Percentiles rank a stretch among this genome's conserved stretches.
These are phyloP conservation scores for Entomortierella lignicola DNA, from an alignment of 192 early-diverging fungal species.

Conservation along the genomic window DNA sequence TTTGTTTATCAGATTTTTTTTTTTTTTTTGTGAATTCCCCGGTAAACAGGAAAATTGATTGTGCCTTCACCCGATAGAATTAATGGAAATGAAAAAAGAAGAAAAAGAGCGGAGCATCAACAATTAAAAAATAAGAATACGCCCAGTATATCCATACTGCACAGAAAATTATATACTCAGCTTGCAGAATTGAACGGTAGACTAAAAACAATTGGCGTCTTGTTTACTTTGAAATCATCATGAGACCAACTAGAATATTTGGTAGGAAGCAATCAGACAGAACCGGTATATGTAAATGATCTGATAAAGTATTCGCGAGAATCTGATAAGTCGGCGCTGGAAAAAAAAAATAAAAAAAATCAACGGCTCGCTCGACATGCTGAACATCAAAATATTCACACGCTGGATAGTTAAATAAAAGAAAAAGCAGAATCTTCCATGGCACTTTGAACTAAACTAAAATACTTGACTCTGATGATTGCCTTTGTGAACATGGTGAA, in stretches of 20 bases:
- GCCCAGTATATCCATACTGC: too few species aligned
- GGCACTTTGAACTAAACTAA: not conserved
- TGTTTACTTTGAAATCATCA: too few species aligned
- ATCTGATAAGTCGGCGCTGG: conserved; percentile 10
- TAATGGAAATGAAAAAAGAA: conserved; percentile 3
- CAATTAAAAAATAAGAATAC: too few species aligned
- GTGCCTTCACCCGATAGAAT: conserved; percentile 1
- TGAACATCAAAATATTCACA: not conserved
- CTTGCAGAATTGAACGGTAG: too few species aligned
- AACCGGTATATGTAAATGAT: not conserved
- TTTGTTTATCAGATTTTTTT: conserved; percentile 9
- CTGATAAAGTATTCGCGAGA: not conserved
- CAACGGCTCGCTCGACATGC: too few species aligned
- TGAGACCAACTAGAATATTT: too few species aligned
- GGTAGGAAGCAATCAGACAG: too few species aligned
- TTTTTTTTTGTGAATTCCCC: not conserved
- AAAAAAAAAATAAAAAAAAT: not conserved
- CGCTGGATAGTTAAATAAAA: too few species aligned
- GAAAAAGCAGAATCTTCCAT: conserved; percentile 13
- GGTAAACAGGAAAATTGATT: conserved; percentile 7
- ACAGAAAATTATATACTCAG: too few species aligned
- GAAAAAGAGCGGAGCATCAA: not conserved
- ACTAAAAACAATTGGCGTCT: too few species aligned
- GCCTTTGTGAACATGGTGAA: not conserved
- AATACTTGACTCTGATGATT: too few species aligned